Base-by-base conservation (phyloP, 257 asterid species). In the Solanum corneliomulleri region DNA sequence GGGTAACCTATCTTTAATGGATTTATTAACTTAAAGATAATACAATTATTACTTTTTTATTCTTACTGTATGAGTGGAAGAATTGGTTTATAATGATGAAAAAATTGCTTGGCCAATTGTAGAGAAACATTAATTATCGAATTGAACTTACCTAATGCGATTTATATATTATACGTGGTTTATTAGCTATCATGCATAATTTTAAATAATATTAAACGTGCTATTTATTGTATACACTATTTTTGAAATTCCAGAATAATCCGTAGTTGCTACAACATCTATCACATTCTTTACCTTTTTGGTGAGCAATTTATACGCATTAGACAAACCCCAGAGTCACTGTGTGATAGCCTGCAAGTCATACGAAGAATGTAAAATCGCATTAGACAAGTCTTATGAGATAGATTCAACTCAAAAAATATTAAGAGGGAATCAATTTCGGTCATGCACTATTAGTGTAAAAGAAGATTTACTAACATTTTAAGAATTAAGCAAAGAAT, bases 311-410 rank as follows among this genome's bases (percentile, higher is more conserved):
- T 37, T 37, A 7, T 37, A 5, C 1, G 39, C 39, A 37, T 6
- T 37, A 1, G 7, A 6, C 1, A 37, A 37, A 37, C 1, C 1
- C 39, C 7, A 1, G 39, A 0, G 0, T 6, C 39, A 33, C 1
- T 33, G 35, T 33, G 35, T 33, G 35, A 33, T 33, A 3, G 35
- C 7, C 0, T 35, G 0, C 39, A 37, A 37, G 0, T 6, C 7
- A 37, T 37, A 5, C 39, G 1, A 1, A 37, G 0, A 5, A 37
- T 37, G 1, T 37, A 37, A 37, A 37, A 37, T 0, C 39, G 1
- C 39, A 37, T 0, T 6, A 37, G 7, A 6, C 39, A 37, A 37
- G 1, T 5, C 7, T 6, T 37, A 37, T 37, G 39, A 37, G 7
- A 37, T 0, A 37, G 1, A 37, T 7, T 37, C 39, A 5, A 37